phyloP scores from a whole-genome alignment of 768 basidiomycete species.

The Crepidotus variabilis region DNA sequence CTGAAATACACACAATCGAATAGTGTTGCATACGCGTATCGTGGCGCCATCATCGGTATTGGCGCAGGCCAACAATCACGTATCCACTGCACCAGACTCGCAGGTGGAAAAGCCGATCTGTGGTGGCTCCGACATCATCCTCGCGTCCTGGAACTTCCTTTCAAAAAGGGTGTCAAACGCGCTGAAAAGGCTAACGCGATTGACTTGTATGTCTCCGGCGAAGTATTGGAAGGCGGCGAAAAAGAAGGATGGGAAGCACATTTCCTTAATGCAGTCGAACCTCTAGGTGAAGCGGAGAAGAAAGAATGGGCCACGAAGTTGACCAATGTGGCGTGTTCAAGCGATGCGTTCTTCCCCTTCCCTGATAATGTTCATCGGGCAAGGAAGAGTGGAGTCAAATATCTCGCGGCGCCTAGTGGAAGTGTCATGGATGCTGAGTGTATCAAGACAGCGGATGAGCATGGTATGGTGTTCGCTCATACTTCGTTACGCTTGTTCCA shows the following conservation, averaged over 20 bases:
- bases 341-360: constrained; percentile 99
- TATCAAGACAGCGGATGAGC: constrained; percentile 94
- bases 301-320: constrained; percentile 70
- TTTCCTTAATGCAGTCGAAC: constrained; percentile 69
- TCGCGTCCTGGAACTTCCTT: constrained; percentile 86
- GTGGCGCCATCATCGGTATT: constrained; percentile 90
- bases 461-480: constrained; percentile 87
- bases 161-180: constrained; percentile 96
- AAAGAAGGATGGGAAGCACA: constrained; percentile 86
- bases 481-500: constrained; percentile 89
- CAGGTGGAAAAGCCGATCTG: constrained; percentile 95
- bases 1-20: constrained; percentile 99
- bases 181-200: constrained; percentile 99
- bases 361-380: constrained; percentile 96
- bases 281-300: constrained; percentile 68
- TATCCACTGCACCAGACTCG: constrained; percentile 98
- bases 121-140: constrained; percentile 99
- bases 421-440: constrained; percentile 98
- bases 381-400: constrained; percentile 85
- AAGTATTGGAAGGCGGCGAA: constrained; percentile 85
- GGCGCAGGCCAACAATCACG: constrained; percentile 98
- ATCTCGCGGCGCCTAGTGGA: constrained; percentile 88
- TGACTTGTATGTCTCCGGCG: constrained; percentile 91
- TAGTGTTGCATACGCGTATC: constrained; percentile 92
- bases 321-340: constrained; percentile 87